These are phyloP conservation scores for Aureobasidium sp. DNA, from an alignment of 2,329 filamentous ascomycete genomes.

Conservation along the genomic window DNA sequence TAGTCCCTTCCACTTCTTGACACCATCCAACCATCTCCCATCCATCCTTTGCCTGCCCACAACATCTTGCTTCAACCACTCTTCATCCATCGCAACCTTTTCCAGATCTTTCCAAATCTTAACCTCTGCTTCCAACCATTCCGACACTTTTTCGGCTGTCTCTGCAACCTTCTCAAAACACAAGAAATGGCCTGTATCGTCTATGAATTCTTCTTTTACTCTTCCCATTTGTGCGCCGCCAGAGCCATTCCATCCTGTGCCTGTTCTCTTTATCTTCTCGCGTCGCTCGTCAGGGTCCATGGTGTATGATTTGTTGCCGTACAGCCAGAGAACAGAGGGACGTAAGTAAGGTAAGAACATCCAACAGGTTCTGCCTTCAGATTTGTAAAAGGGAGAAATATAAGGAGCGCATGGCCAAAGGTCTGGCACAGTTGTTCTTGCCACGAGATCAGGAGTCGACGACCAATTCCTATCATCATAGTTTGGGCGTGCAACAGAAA, in stretches of 20 bases:
- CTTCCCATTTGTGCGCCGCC: constrained; percentile 56
- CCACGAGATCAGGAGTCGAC: constrained; percentile 23
- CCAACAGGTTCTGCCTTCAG: constrained; percentile 52
- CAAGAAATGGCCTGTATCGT: constrained; percentile 66
- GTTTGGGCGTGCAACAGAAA: constrained; percentile 61
- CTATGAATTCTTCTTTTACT: constrained; percentile 57
- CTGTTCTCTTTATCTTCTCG: constrained; percentile 54
- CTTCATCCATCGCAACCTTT: constrained; percentile 4
- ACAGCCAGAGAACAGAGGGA: constrained; percentile 60
- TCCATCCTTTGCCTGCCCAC: constrained; percentile 1
- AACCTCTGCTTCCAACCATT: constrained; percentile 28
- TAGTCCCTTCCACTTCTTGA: constrained; percentile 3
- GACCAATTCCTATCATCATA: constrained; percentile 25
- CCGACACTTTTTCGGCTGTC: constrained; percentile 46
- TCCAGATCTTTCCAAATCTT: constrained; percentile 26
- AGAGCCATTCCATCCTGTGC: constrained; percentile 57
- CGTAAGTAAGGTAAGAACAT: constrained; percentile 50
- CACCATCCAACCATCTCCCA: constrained; percentile 1
- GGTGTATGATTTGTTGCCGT: constrained; percentile 52
- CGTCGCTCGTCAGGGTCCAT: constrained; percentile 42
- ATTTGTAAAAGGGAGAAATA: constrained; percentile 54
- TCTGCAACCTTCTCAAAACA: constrained; percentile 67
- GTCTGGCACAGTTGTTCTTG: constrained; percentile 34
- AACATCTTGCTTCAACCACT: neutral
- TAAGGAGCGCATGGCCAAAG: constrained; percentile 26